A percentile compares a stretch with the other conserved stretches of the same genome.
Evolutionary conservation across 768 basidiomycete species (phyloP).

Genomic region (Phaeotremella fagi): DNA sequence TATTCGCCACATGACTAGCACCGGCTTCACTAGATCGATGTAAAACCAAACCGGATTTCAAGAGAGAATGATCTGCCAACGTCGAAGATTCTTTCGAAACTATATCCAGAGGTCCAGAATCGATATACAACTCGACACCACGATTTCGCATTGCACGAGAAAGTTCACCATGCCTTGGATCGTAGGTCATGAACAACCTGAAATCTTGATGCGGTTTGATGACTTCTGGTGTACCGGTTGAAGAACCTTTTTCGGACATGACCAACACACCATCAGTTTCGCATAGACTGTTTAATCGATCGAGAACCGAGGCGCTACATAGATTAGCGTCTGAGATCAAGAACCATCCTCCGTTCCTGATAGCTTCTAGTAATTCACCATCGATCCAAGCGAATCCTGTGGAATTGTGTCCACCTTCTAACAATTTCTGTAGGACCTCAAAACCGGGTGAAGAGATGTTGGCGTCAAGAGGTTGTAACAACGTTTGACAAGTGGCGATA

Average conservation of each 20-base stretch:
- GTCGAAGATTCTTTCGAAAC: background rate
- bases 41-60: background rate
- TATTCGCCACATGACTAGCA: conserved; percentile 5
- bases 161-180: conserved; percentile 84
- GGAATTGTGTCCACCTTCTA: conserved; percentile 49
- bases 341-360: conserved; percentile 83
- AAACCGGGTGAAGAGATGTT: conserved; percentile 1
- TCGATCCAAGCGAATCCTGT: conserved; percentile 83
- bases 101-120: background rate
- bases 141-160: conserved; percentile 98
- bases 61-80: conserved; percentile 14
- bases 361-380: conserved; percentile 78
- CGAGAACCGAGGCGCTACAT: conserved; percentile 91
- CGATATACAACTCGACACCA: conserved; percentile 74
- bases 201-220: conserved; percentile 82
- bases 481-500: background rate
- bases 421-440: background rate
- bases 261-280: conserved; percentile 75
- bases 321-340: conserved; percentile 88
- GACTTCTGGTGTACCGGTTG: conserved; percentile 67
- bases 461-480: background rate
- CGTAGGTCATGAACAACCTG: conserved; percentile 87
- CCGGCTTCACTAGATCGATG: background rate
- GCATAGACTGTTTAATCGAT: conserved; percentile 92
- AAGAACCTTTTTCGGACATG: conserved; percentile 84